Conservation (phyloP, 176 grass and related monocot genomes). For the Areca catechu region DNA sequence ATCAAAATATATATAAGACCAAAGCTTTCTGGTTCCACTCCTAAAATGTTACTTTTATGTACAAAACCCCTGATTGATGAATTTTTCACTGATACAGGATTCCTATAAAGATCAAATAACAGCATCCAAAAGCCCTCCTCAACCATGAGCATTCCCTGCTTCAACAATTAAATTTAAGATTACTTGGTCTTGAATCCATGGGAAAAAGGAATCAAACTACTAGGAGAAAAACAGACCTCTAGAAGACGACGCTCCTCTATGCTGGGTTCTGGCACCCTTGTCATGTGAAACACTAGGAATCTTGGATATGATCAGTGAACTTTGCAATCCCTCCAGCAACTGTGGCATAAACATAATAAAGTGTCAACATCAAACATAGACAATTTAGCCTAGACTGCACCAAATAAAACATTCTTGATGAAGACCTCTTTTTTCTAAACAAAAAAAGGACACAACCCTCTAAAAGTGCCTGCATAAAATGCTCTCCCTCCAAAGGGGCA, state of each 20-base stretch:
- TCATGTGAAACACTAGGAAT: slow-evolving; percentile 2
- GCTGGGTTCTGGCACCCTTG: slow-evolving; percentile 7
- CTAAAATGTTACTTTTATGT: slow-evolving; percentile 22
- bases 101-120: not conserved
- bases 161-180: slow-evolving; percentile 2
- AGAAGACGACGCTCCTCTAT: slow-evolving; percentile 36
- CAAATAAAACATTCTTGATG: no score
- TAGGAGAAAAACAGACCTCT: slow-evolving; percentile 29
- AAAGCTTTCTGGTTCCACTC: slow-evolving; percentile 40
- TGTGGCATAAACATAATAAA: not conserved
- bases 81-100: not conserved
- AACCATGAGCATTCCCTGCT: slow-evolving; percentile 47
- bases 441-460: no score
- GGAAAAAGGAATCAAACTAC: not conserved
- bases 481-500: no score
- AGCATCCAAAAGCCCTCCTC: slow-evolving; percentile 19
- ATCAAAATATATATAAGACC: slow-evolving; percentile 34
- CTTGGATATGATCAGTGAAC: not conserved
- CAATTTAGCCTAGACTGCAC: not conserved
- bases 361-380: no score
- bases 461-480: no score
- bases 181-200: not conserved
- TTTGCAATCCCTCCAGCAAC: not conserved
- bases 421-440: no score
- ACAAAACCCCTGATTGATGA: slow-evolving; percentile 1